Base-by-base conservation (phyloP, 805 yeast species). In the Saccharomycopsis babjevae region DNA sequence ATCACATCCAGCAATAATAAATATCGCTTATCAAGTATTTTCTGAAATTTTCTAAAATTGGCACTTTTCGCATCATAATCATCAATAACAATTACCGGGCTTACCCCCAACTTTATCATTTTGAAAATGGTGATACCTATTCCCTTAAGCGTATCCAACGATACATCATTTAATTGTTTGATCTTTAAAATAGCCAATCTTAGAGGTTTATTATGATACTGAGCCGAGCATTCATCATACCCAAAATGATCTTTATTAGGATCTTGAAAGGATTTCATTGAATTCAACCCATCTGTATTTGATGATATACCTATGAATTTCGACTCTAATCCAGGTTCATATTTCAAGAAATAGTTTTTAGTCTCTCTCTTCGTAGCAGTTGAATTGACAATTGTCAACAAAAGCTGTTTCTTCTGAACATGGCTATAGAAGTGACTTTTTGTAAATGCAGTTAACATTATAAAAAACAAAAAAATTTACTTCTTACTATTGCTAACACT, bases 351-450 rank as follows among this genome's bases (percentile, higher is more conserved):
- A 69, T 92, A 93, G 65, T 86, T 87, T 64, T 83, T 80, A 5
- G 97, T 96, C 69, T 93, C 98, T 63, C 99, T 77, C 70, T 90
- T 92, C 0, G 98, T 93, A 5, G 97, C 96, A 3, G 97, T 89
- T 1, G 97, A 85, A 68, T 86, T 86, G 61, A 93, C 76, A 28
- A 93, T 91, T 1, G 97, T 85, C 18, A 90, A 74, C n/a, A 93
- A 85, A 57, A 93, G 74, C 59, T 88, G 89, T 65, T 83, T 78
- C 65, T 83, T 84, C 20, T 82, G 63, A n/a, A 58, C 62, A 60
- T 62, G 61, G 43, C 57, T 52, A 13, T 57, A 54, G 15, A 60
- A 55, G 25, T 59, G 59, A 15, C 58, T 32, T 43, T 54, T 57
- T n/a, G 50, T 61, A 25, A 54, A 34, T 34, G 63, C 58, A 18